Conservation (phyloP, 2,329 filamentous ascomycete genomes). For the Aspergillus hiratsukae region DNA sequence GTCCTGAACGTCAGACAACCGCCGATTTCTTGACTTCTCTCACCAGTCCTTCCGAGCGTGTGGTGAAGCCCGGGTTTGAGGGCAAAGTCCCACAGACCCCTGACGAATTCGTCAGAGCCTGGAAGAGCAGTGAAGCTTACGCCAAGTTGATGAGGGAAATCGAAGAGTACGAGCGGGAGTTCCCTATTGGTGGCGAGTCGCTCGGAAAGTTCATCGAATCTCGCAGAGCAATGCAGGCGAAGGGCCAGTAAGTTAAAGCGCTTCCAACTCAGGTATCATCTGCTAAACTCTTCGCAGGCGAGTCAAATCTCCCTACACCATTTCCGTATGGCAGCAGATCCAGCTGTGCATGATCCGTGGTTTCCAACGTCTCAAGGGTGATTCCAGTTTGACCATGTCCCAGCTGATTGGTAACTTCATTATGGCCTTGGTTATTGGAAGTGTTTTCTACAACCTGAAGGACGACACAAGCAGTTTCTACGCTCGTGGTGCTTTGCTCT, state of each 20-base stretch:
- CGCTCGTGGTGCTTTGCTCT: conserved; percentile 71
- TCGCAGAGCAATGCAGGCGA: conserved; percentile 41
- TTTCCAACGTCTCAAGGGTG: conserved; percentile 69
- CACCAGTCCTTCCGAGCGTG: conserved; percentile 61
- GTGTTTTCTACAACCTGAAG: conserved; percentile 74
- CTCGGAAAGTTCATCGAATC: conserved; percentile 40
- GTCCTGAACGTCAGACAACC: conserved; percentile 64
- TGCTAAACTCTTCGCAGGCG: conserved; percentile 39
- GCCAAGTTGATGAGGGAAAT: conserved; percentile 39
- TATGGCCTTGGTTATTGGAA: conserved; percentile 73
- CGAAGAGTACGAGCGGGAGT: conserved; percentile 40
- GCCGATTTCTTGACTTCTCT: conserved; percentile 69
- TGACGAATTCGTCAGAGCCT: conserved; percentile 60
- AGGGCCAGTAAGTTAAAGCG: conserved; percentile 26
- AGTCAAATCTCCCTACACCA: conserved; percentile 71
- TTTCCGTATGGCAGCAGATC: conserved; percentile 73
- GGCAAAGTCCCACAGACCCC: conserved; percentile 61
- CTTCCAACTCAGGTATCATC: not conserved
- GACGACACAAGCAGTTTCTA: conserved; percentile 68
- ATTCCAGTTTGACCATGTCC: conserved; percentile 68
- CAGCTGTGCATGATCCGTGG: conserved; percentile 76
- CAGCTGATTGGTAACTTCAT: conserved; percentile 64
- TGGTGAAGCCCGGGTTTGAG: conserved; percentile 57
- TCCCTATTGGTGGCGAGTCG: conserved; percentile 40
- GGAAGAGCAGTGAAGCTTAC: conserved; percentile 52